Evolutionary conservation across 148 eudicot species (phyloP), one percentile per base, ranked within the genome.

Genomic region (Talinum fruticosum): DNA sequence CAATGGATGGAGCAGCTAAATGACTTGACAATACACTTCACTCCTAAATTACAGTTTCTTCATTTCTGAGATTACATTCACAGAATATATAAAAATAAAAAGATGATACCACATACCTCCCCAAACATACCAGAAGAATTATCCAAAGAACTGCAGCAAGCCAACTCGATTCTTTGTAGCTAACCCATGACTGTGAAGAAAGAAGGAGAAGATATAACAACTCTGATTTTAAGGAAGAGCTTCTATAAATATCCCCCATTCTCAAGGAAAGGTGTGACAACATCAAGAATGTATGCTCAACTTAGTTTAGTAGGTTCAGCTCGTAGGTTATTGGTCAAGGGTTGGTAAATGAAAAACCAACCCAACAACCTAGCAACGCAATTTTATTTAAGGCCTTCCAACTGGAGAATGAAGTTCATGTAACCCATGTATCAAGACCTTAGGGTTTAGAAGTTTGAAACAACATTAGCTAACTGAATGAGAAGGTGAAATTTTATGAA

Each of bases 91-190:
- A 13, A 14, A 36, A 15, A n/a, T 1, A 5, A 16, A 10, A 10
- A 57, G 21, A 26, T 8, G 38, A 78, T 19, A 66, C 29, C 15
- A 68, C 82, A 70, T 87, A 93, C 97, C 97, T 91, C 72, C 97
- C 97, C 23, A 91, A 83, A 79, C 93, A 93, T 45, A 89, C 83
- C 29, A 93, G 85, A 78, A 91, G 79, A 75, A 82, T 67, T 64
- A 89, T 64, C 96, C 96, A 91, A 81, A 93, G 35, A 44, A 80
- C 28, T 75, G 92, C 80, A 67, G 81, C 72, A 28, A 93, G 78
- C 93, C 90, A 91, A 73, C 72, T 87, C 49, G 88, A 76, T 84
- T 91, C 96, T 85, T 89, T 93, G 87, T 93, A 93, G 77, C 83
- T 44, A 78, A 93, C 80, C 97, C 97, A 93, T n/a, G 81, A 87